Evolutionary conservation across 1,284 basidiomycete genomes (phyloP).

Genomic region (Gomphus bonarii): DNA sequence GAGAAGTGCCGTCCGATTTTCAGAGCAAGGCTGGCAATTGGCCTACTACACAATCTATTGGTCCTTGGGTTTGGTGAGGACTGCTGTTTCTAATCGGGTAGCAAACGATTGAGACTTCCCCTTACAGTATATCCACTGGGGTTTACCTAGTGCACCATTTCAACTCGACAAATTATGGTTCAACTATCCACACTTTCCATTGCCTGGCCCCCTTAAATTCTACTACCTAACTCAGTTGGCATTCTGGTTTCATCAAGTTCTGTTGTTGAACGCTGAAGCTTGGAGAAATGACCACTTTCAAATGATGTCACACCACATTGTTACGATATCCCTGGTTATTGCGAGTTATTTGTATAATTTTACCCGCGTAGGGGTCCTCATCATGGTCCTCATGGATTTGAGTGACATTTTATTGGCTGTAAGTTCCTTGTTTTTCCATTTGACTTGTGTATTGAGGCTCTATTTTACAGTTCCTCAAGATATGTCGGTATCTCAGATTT

Average conservation of each 20-base stretch:
- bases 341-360: slow-evolving; percentile 77
- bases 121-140: slow-evolving; percentile 65
- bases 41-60: slow-evolving; percentile 75
- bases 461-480: slow-evolving; percentile 69
- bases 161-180: slow-evolving; percentile 69
- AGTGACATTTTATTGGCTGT: slow-evolving; percentile 90
- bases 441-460: background rate
- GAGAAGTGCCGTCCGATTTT: slow-evolving; percentile 75
- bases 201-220: slow-evolving; percentile 75
- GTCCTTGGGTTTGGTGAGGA: slow-evolving; percentile 71
- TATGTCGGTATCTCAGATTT: slow-evolving; percentile 77
- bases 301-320: slow-evolving; percentile 94
- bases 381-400: slow-evolving; percentile 89
- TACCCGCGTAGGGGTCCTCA: slow-evolving; percentile 79
- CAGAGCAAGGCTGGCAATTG: slow-evolving; percentile 89
- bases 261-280: slow-evolving; percentile 91
- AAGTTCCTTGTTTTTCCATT: slow-evolving; percentile 25
- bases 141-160: slow-evolving; percentile 59
- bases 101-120: slow-evolving; percentile 3
- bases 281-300: slow-evolving; percentile 87
- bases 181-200: slow-evolving; percentile 72
- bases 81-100: slow-evolving; percentile 10
- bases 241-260: slow-evolving; percentile 88
- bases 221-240: slow-evolving; percentile 91
- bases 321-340: slow-evolving; percentile 75